Evolutionary conservation across 2,329 filamentous ascomycete species (phyloP).

Genomic region (Colletotrichum noveboracense): DNA sequence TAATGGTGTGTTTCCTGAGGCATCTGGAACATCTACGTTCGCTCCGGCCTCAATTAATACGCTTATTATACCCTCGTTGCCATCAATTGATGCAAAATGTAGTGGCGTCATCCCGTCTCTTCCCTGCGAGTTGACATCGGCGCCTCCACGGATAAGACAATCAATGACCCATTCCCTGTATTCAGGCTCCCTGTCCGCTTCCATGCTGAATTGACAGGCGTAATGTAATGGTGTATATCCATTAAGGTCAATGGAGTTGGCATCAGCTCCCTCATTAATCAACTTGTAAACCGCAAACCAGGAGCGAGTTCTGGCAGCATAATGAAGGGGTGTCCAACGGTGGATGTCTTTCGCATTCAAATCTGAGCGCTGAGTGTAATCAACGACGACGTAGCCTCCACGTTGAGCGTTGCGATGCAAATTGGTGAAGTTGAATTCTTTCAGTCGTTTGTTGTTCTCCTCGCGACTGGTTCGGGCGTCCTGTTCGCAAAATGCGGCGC

Average conservation of each 20-base stretch:
- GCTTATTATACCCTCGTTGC: not conserved
- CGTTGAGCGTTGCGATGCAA: no score
- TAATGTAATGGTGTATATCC: not conserved
- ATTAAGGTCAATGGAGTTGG: not conserved
- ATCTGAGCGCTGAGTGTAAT: not conserved
- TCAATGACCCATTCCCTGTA: no score
- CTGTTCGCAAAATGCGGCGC: no score
- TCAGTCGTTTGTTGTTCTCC: not conserved
- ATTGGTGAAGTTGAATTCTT: not conserved
- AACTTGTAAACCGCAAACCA: accelerated
- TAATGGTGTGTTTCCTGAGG: not conserved
- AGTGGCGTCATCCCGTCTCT: not conserved
- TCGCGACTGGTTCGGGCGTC: no score
- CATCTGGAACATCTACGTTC: not conserved
- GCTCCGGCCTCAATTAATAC: not conserved
- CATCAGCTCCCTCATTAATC: not conserved
- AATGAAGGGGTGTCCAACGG: not conserved
- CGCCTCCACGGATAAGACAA: not conserved
- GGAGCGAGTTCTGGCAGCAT: not conserved
- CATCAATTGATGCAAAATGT: not conserved
- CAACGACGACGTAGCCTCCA: no score
- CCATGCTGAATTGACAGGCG: not conserved
- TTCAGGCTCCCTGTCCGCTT: no score
- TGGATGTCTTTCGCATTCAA: not conserved
- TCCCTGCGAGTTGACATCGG: not conserved